Evolutionary conservation across 2,329 filamentous ascomycete species (phyloP), one percentile per base, ranked within the genome.

Genomic region (Calonectria hongkongensis): DNA sequence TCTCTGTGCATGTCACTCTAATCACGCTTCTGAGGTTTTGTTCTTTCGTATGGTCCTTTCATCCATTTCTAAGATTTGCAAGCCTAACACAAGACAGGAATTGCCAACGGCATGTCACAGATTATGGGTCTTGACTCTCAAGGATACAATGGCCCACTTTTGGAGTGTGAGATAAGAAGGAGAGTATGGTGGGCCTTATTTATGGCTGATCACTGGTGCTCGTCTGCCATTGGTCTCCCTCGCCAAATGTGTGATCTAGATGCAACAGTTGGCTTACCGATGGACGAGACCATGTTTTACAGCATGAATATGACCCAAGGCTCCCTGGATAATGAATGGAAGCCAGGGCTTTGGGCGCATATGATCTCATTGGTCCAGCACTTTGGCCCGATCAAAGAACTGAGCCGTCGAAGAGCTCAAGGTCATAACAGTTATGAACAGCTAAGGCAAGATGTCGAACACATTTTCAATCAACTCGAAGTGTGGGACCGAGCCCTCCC

Each of bases 181-280:
- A 27, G 54, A 18, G 54, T 60, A 4, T 60, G 54, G 54, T 60
- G 54, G 54, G 54, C 54, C 33, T 36, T 60, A 3, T 60, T 60
- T 21, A 60, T 60, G 54, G 54, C 54, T 36, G 54, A 60, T 27
- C 54, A 60, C 25, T 60, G 54, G 54, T 60, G 54, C 39, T 60
- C 54, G 15, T 60, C 54, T 10, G 54, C 54, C 7, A 41, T 60
- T 60, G 54, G 54, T 7, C 54, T 60, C 21, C 33, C 54, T 18
- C 54, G 54, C 8, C 54, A 60, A 27, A 60, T 60, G 21, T 36
- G 21, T 6, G 21, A 28, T 4, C 15, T 41, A 2, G 30, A 60
- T 12, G 33, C 10, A 2, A 27, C 21, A 2, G 7, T 60, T 27
- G 54, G 54, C 28, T 41, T 60, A 2, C 54, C 54, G n/a, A 60